Base-by-base conservation (phyloP, 805 yeast genomes). In the Blastobotrys parvus region DNA sequence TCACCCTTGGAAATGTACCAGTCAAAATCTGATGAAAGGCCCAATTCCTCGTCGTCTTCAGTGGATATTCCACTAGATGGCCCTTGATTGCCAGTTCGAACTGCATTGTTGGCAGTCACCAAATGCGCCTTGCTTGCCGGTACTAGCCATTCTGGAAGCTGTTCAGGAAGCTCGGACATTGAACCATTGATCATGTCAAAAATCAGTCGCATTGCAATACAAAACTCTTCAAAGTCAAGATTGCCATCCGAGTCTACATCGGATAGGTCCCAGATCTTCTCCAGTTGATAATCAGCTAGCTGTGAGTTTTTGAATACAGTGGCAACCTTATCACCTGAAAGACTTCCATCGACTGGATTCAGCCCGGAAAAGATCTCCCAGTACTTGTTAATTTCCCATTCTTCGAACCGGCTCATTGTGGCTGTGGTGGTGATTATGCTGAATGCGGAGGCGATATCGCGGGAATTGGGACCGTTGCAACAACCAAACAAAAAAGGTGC, bases 1-100 rank as follows among this genome's bases (percentile, higher is more conserved):
- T 92, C 97, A 7, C 79, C 73, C 18, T 97, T 97, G 3, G 95
- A 79, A 51, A 92, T 88, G 65, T 92, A 92, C 98, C 98, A 92
- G 60, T 89, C 95, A 58, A 92, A 86, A 55, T 80, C 85, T 31
- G 78, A 72, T 36, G 79, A 70, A 23, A 71, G 60, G 18, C 77
- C 75, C 33, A 79, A 78, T 35, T 82, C 90, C 39, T 81, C 87
- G 50, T 73, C 82, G 42, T 76, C 78, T 45, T 61, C 68, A 46
- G 64, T 69, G 43, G 57, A 62, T 46, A 47, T 51, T 27, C 30
- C 40, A n/a, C 46, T 51, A 1, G 21, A 32, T 22, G 37, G 22
- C 39, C 35, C 25, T 30, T 45, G 11, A 22, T 37, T 18, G 17
- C 44, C 48, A 33, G 30, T 35, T 18, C 25, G 16, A 30, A 63